These are phyloP conservation scores for Cutaneotrichosporon mucoides DNA, from an alignment of 1,284 basidiomycete species.

Conservation along the genomic window DNA sequence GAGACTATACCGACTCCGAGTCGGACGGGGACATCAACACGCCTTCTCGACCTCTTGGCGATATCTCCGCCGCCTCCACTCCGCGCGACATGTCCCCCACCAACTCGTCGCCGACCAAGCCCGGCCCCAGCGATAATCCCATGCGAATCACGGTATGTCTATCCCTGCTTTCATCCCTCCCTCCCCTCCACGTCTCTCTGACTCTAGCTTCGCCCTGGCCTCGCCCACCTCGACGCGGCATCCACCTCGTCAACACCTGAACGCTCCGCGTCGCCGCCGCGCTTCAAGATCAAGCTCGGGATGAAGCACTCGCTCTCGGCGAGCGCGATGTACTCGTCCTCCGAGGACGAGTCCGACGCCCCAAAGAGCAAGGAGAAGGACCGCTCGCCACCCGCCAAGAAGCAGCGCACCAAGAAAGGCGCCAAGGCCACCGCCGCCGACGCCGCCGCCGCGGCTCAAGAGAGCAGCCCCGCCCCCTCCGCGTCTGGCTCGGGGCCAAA, in stretches of 20 bases:
- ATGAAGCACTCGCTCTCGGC: conserved; percentile 21
- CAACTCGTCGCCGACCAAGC: conserved; percentile 1
- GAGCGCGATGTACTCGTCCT: conserved; percentile 30
- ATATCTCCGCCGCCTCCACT: background rate
- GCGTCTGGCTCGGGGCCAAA: background rate
- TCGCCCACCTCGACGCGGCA: conserved; percentile 3
- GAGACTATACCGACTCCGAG: conserved; percentile 33
- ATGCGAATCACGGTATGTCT: conserved; percentile 3
- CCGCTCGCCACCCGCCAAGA: conserved; percentile 14
- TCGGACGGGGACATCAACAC: conserved; percentile 10
- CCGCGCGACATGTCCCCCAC: background rate
- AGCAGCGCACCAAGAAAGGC: conserved; percentile 6
- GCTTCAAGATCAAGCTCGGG: conserved; percentile 35
- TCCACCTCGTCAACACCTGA: conserved; percentile 11
- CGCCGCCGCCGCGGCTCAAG: no score
- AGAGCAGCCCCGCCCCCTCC: background rate
- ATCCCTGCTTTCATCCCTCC: background rate
- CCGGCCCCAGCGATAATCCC: background rate
- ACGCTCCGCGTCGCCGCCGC: conserved; percentile 35
- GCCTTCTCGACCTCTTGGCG: conserved; percentile 2
- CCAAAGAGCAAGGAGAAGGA: background rate
- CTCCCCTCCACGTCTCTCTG: background rate
- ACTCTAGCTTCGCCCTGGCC: conserved; percentile 9
- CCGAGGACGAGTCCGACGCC: conserved; percentile 24
- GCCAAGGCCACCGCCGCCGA: no score